Conservation (phyloP, 345 rosid species). For the Gossypium arboreum region DNA sequence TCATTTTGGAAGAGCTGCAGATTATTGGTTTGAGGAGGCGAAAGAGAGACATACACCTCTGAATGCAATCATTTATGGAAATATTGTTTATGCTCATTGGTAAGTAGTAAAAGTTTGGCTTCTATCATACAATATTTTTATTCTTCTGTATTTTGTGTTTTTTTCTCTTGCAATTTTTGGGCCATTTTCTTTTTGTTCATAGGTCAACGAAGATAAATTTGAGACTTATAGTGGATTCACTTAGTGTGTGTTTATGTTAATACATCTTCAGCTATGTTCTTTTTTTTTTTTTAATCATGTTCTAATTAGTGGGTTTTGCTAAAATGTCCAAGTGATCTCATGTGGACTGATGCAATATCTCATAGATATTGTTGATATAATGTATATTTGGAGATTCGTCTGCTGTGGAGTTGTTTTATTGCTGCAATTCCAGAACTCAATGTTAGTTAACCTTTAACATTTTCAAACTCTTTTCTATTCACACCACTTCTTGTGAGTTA, state of each 20-base stretch:
- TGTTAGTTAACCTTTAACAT: neutral
- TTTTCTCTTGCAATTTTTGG: neutral
- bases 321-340: neutral
- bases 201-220: neutral
- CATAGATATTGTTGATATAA: neutral
- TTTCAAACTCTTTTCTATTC: neutral
- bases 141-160: neutral
- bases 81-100: slow-evolving; percentile 89
- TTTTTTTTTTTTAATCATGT: neutral
- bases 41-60: slow-evolving; percentile 51
- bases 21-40: slow-evolving; percentile 82
- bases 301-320: neutral
- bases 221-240: neutral
- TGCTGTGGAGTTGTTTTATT: neutral
- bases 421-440: neutral
- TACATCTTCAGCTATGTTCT: neutral
- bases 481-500: neutral
- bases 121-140: neutral
- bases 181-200: neutral
- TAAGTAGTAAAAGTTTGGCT: slow-evolving; percentile 24
- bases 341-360: neutral
- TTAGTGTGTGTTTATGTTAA: neutral
- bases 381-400: neutral
- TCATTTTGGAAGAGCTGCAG: slow-evolving; percentile 90
- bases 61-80: slow-evolving; percentile 85